Conservation (phyloP, 495 filamentous ascomycete genomes). For the Rhizodiscina lignyota region DNA sequence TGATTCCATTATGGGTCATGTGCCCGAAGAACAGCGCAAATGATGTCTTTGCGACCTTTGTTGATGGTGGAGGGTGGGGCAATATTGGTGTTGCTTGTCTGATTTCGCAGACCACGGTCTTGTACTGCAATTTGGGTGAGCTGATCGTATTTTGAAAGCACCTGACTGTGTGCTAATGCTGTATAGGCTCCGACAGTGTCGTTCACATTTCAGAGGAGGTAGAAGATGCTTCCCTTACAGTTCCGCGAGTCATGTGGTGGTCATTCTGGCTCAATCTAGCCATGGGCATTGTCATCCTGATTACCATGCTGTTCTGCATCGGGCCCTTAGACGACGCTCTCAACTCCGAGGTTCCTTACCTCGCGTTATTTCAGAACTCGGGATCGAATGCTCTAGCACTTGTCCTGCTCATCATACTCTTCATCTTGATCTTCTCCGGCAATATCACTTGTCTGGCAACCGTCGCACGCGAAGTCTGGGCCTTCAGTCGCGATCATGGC, state of each 20-base stretch:
- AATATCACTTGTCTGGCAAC: conserved; percentile 17
- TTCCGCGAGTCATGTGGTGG: conserved; percentile 18
- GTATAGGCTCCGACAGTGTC: conserved; percentile 16
- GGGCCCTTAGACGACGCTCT: conserved; percentile 10
- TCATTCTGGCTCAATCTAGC: conserved; percentile 15
- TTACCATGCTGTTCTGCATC: conserved; percentile 12
- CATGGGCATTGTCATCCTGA: conserved; percentile 12
- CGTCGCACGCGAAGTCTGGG: conserved; percentile 13
- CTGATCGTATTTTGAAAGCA: conserved; percentile 2
- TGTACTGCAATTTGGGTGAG: too few species aligned
- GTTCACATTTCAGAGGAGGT: conserved; percentile 23
- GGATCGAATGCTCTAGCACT: not conserved
- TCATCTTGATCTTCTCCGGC: not conserved
- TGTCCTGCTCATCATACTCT: conserved; percentile 5
- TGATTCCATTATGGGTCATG: conserved; percentile 10
- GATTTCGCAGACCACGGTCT: too few species aligned
- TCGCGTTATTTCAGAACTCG: conserved; percentile 3
- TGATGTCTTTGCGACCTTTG: conserved; percentile 11
- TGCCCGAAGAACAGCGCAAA: conserved; percentile 1
- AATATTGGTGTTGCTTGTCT: conserved; percentile 2
- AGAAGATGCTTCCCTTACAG: conserved; percentile 13
- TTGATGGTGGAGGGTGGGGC: conserved; percentile 15
- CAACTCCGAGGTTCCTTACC: conserved; percentile 17
- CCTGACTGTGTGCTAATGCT: conserved; percentile 20
- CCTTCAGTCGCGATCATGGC: conserved; percentile 8